Evolutionary conservation across 331 rosid species (phyloP).

Genomic region (Prunus yedoensis): DNA sequence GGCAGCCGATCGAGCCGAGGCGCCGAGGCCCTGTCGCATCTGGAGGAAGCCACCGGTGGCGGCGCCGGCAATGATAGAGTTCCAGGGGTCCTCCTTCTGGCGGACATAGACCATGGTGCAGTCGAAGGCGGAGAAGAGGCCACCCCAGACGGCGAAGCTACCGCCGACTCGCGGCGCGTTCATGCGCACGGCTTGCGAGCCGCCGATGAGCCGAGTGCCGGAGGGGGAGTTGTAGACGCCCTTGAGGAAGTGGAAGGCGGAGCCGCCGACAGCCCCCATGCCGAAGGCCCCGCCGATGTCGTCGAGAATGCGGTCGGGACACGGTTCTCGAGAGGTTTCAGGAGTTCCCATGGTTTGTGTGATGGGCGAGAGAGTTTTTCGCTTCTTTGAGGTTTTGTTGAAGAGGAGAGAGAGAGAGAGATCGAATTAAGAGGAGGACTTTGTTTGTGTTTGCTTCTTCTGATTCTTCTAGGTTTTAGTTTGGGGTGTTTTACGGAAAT

Average conservation of each 20-base stretch:
- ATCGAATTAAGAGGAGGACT: neutral
- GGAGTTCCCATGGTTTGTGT: constrained; percentile 62
- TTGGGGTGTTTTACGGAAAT: neutral
- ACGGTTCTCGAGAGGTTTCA: constrained; percentile 83
- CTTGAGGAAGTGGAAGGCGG: constrained; percentile 75
- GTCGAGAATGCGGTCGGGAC: constrained; percentile 86
- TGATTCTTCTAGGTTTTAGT: neutral
- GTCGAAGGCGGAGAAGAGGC: constrained; percentile 69
- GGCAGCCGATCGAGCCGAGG: constrained; percentile 60
- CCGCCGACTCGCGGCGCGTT: constrained; percentile 87
- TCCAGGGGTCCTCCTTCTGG: constrained; percentile 90
- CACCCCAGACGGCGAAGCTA: constrained; percentile 84
- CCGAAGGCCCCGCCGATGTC: constrained; percentile 86
- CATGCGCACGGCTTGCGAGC: constrained; percentile 67
- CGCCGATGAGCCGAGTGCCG: constrained; percentile 64
- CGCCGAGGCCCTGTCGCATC: constrained; percentile 68
- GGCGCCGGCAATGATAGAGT: constrained; percentile 75
- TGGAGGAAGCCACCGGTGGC: constrained; percentile 84
- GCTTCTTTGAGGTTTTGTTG: neutral
- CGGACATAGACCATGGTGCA: constrained; percentile 74
- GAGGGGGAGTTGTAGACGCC: constrained; percentile 69
- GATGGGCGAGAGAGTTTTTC: neutral
- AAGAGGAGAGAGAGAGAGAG: neutral
- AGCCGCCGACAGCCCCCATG: constrained; percentile 94
- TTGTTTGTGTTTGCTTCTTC: neutral